Evolutionary conservation across 495 filamentous ascomycete species (phyloP).

Genomic region (Peziza echinospora): DNA sequence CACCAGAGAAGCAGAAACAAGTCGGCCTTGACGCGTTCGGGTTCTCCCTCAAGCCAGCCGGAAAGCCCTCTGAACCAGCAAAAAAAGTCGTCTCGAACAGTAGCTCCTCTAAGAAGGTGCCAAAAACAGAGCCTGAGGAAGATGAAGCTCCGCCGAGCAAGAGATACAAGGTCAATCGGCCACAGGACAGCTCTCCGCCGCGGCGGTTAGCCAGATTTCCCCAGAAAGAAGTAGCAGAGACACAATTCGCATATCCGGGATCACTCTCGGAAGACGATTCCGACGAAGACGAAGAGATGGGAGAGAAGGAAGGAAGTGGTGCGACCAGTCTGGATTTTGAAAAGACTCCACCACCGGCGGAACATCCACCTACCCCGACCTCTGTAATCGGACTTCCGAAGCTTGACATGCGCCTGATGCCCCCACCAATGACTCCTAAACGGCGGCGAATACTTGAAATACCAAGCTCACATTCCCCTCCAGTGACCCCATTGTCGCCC

Average conservation of each 20-base stretch:
- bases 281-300: constrained; percentile 22
- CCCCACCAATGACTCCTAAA: constrained; percentile 8
- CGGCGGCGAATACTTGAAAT: constrained; percentile 2
- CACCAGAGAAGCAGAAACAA: constrained; percentile 2
- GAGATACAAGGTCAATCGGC: constrained; percentile 1
- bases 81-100: no score
- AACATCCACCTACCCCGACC: neutral
- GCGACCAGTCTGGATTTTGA: constrained; percentile 2
- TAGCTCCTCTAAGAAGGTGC: neutral
- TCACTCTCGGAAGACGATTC: constrained; percentile 26
- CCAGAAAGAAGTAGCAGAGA: constrained; percentile 9
- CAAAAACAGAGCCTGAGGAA: neutral
- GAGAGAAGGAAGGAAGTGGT: neutral
- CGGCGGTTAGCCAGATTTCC: no score
- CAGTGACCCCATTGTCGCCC: constrained; percentile 10
- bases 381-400: neutral
- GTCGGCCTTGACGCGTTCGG: constrained; percentile 8
- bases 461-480: constrained; percentile 13
- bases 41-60: neutral
- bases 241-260: constrained; percentile 7
- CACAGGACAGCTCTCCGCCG: no score
- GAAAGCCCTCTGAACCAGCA: no score
- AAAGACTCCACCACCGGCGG: constrained; percentile 3
- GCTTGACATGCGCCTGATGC: constrained; percentile 1
- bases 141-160: constrained; percentile 1